These are phyloP conservation scores for Perkinsela sp. DNA, from an alignment of 208 protist genomes.

Conservation along the genomic window DNA sequence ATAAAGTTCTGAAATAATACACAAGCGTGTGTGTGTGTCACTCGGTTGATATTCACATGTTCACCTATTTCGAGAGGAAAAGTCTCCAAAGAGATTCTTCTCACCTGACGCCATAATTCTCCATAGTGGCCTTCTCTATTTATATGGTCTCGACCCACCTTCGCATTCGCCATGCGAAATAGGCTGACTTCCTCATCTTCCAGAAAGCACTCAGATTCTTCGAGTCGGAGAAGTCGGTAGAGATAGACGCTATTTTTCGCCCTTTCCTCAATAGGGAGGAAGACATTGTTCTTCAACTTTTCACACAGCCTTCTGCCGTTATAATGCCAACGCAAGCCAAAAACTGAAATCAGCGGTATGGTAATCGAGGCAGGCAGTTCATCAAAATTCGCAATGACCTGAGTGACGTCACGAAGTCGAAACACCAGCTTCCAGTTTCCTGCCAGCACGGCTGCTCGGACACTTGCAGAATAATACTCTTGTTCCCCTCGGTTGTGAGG, in stretches of 20 bases:
- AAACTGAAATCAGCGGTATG: not conserved
- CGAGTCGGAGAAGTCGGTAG: not conserved
- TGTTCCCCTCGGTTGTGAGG: not conserved
- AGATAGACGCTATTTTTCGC: not conserved
- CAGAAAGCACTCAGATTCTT: not conserved
- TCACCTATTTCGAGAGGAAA: too few species aligned
- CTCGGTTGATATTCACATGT: too few species aligned
- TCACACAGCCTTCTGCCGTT: not conserved
- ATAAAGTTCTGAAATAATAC: too few species aligned
- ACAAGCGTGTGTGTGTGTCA: too few species aligned
- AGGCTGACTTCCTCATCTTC: not conserved
- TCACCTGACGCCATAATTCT: too few species aligned
- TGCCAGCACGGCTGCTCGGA: not conserved
- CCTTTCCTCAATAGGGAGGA: not conserved
- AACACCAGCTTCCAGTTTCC: not conserved
- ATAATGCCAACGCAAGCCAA: not conserved
- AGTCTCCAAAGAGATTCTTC: too few species aligned
- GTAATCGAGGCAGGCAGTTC: not conserved
- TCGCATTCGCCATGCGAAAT: too few species aligned
- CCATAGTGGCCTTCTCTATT: too few species aligned
- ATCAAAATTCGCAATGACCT: not conserved
- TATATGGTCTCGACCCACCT: too few species aligned
- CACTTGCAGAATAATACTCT: not conserved
- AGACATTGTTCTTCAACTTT: not conserved
- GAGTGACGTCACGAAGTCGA: not conserved